phyloP scores from a whole-genome alignment of 371 early-diverging fungal genomes.

The Syncephalastrum monosporum region DNA sequence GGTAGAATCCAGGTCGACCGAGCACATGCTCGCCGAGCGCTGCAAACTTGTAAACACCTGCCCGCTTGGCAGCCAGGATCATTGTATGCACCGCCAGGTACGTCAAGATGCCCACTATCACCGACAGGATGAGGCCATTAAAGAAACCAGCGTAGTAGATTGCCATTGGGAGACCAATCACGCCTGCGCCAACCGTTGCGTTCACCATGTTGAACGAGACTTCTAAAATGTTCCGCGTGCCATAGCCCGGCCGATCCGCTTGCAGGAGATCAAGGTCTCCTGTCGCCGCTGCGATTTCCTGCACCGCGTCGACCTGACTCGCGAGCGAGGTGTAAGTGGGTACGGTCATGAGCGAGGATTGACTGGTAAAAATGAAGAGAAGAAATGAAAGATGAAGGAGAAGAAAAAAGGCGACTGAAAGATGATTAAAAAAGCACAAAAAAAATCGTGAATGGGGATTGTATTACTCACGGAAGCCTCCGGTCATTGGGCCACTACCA shows the following conservation, averaged over 20 bases:
- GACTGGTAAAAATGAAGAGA: too few species aligned
- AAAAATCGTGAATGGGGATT: too few species aligned
- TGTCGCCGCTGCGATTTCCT: too few species aligned
- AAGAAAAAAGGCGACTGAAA: too few species aligned
- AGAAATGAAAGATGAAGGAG: too few species aligned
- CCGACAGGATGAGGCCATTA: constrained; percentile 47
- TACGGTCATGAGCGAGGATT: too few species aligned
- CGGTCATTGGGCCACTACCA: too few species aligned
- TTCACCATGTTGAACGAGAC: constrained; percentile 58
- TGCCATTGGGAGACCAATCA: constrained; percentile 59
- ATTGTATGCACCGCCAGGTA: constrained; percentile 46
- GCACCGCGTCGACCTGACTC: too few species aligned
- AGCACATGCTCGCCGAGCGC: constrained; percentile 51
- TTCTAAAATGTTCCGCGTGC: constrained; percentile 32
- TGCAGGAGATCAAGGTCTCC: constrained; percentile 31
- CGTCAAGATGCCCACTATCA: constrained; percentile 44
- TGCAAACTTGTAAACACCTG: constrained; percentile 49
- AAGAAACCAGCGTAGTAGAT: constrained; percentile 56
- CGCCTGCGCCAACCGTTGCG: constrained; percentile 62
- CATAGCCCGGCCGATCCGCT: constrained; percentile 38
- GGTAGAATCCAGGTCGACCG: constrained; percentile 48
- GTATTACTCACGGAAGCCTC: too few species aligned
- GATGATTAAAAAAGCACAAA: too few species aligned
- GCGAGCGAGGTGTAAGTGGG: too few species aligned
- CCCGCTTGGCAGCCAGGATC: constrained; percentile 46